phyloP scores from a whole-genome alignment of 2,329 filamentous ascomycete species.

The Pseudocercospora cruenta region DNA sequence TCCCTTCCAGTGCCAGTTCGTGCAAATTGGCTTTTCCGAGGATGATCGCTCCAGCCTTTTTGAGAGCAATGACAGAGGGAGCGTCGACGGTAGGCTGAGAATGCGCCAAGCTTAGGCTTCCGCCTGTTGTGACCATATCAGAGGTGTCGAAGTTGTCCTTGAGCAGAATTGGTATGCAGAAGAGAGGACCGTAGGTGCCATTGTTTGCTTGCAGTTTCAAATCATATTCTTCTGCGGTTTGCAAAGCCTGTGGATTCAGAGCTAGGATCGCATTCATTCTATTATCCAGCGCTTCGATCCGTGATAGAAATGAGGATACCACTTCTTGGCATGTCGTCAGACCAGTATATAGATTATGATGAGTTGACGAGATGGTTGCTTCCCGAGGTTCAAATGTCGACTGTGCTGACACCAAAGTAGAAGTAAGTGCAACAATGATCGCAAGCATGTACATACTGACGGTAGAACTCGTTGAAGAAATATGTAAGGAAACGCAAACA shows the following conservation, averaged over 20 bases:
- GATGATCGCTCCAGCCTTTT: conserved; percentile 40
- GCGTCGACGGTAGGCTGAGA: conserved; percentile 49
- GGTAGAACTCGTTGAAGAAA: neutral
- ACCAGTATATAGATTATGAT: conserved; percentile 58
- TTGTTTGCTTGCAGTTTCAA: conserved; percentile 51
- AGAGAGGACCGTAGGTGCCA: conserved; percentile 53
- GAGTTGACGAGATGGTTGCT: conserved; percentile 62
- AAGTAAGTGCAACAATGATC: neutral
- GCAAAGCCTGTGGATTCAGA: conserved; percentile 55
- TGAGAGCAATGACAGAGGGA: conserved; percentile 34
- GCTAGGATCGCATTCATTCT: conserved; percentile 61
- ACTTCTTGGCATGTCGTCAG: conserved; percentile 59
- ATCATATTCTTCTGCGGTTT: conserved; percentile 57
- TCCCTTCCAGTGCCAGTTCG: conserved; percentile 66
- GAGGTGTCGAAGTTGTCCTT: conserved; percentile 67
- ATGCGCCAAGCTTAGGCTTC: conserved; percentile 53
- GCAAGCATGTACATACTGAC: neutral
- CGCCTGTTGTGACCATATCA: conserved; percentile 62
- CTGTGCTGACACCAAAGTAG: neutral
- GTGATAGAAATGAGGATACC: conserved; percentile 58
- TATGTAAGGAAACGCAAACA: neutral
- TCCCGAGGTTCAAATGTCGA: conserved; percentile 56
- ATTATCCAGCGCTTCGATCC: conserved; percentile 62
- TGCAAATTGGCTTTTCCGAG: conserved; percentile 52
- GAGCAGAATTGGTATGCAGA: conserved; percentile 64